Percentiles rank a stretch among this genome's conserved stretches.
These are phyloP conservation scores for Kernera saxatilis DNA, from an alignment of 345 rosid genomes.

Conservation along the genomic window DNA sequence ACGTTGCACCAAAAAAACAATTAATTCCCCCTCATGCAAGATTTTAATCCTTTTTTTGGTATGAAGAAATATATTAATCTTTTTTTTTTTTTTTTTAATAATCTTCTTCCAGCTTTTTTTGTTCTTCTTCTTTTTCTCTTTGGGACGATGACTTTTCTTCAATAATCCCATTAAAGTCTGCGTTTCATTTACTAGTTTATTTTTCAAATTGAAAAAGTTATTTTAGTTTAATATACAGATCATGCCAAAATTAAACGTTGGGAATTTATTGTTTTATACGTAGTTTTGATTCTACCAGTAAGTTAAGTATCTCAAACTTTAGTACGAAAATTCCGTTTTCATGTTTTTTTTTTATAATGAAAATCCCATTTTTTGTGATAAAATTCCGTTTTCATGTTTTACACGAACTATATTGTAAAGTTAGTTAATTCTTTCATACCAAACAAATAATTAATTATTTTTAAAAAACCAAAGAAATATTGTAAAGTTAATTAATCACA, in stretches of 20 bases:
- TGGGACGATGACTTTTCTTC: background rate
- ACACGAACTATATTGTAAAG: slow-evolving; percentile 2
- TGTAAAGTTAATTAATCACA: background rate
- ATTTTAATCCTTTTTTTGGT: background rate
- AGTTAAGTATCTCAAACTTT: background rate
- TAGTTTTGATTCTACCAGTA: background rate
- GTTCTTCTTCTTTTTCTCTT: background rate
- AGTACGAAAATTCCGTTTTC: background rate
- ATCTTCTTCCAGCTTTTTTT: background rate
- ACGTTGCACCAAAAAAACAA: slow-evolving; percentile 15
- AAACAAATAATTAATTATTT: too few species aligned
- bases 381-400: background rate
- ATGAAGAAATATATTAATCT: too few species aligned
- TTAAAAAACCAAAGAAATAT: background rate
- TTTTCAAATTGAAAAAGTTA: background rate
- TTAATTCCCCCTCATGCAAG: slow-evolving; percentile 15
- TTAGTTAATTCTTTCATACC: too few species aligned
- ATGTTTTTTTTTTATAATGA: too few species aligned
- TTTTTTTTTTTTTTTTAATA: too few species aligned
- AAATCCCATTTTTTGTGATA: too few species aligned
- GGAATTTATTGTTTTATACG: background rate
- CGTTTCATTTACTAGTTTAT: background rate
- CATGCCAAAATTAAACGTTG: background rate
- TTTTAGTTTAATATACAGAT: background rate
- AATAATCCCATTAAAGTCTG: background rate